Evolutionary conservation across 73 alveolate species (phyloP), one percentile per base, ranked within the genome.

Genomic region (Blepharisma japonicum): DNA sequence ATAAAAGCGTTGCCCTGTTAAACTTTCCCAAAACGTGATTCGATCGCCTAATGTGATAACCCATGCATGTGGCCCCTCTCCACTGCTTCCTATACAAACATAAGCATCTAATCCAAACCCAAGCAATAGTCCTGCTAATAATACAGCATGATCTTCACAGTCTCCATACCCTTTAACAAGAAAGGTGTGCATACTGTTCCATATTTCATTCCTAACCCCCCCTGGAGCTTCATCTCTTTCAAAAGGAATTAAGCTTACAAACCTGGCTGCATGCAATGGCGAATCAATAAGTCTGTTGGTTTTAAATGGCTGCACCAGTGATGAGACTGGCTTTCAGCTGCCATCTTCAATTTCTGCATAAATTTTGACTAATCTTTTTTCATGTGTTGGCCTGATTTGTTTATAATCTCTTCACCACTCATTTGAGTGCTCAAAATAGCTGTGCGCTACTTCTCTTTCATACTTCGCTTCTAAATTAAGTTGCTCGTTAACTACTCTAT

Each of bases 61-160:
- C 94, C 97, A 90, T 9, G 92, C 85, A 74, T 90, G 97, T 11
- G 89, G 78, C 0, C 97, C 97, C 46, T 90, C 94, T 39, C 79
- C 72, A 68, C 85, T 86, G 6, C 91, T 68, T 9, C 97, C 97
- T 42, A 89, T 46, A 72, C 90, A 84, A 38, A 90, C 84, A 79
- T 81, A 90, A 48, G 93, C 90, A 23, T 90, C 87, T 6, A 90
- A 80, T 4, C 94, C 94, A 56, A 87, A 90, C 1, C 97, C 97
- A 6, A 90, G 66, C 11, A 90, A 87, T 21, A 90, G 70, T 55
- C 87, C 86, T 74, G 94, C 89, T 9, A 90, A 81, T 4, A 90
- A 74, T 6, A 84, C 82, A 66, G 90, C 85, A 76, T 90, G 97
- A 48, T 90, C 97, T 77, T 87, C 97, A 39, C 81, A 68, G 74